Percentiles rank a stretch among this genome's conserved stretches.
These are phyloP conservation scores for Paraglomus brasilianum DNA, from an alignment of 192 early-diverging fungal species.

Conservation along the genomic window DNA sequence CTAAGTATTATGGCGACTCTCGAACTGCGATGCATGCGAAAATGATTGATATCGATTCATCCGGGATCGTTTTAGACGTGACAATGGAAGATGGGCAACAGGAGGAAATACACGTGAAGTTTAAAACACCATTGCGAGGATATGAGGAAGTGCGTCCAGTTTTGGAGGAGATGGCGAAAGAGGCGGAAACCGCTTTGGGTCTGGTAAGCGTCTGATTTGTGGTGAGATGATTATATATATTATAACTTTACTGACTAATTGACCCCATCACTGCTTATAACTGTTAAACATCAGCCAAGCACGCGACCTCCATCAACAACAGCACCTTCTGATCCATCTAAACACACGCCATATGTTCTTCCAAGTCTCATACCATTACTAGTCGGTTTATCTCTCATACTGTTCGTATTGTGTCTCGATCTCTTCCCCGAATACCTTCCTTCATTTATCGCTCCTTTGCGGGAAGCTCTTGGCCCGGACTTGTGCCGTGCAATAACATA, in stretches of 20 bases:
- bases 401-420: constrained; percentile 15
- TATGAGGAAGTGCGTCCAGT: constrained; percentile 45
- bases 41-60: constrained; percentile 39
- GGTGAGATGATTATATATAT: too few species aligned
- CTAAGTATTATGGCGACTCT: constrained; percentile 39
- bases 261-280: neutral
- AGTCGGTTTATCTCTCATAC: neutral
- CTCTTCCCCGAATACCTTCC: constrained; percentile 9
- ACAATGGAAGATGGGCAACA: constrained; percentile 23
- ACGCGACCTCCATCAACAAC: constrained; percentile 39
- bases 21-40: constrained; percentile 35
- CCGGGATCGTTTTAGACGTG: constrained; percentile 35
- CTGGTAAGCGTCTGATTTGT: constrained; percentile 33
- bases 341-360: constrained; percentile 28
- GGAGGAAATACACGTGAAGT: constrained; percentile 33
- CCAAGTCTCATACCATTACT: neutral
- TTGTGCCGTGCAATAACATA: neutral
- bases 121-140: constrained; percentile 33
- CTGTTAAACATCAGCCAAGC: constrained; percentile 37
- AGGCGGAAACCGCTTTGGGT: constrained; percentile 44
- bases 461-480: constrained; percentile 1
- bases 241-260: neutral
- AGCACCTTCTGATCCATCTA: constrained; percentile 31
- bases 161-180: constrained; percentile 46
- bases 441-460: neutral